Evolutionary conservation across 805 yeast species (phyloP).

Genomic region (Candida arabinofermentans): DNA sequence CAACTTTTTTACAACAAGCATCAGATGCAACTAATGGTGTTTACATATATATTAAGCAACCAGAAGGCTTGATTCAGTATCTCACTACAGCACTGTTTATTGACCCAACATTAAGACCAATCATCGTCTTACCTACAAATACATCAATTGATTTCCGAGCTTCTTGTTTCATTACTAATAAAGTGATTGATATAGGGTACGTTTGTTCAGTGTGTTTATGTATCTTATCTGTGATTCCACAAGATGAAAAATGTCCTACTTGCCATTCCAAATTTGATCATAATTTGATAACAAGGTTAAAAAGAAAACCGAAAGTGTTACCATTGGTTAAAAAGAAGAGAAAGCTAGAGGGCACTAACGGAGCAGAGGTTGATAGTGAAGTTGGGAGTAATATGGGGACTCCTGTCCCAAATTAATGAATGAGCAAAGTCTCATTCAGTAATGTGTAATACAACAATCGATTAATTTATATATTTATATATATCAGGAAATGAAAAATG

Average conservation of each 20-base stretch:
- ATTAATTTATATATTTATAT: not conserved
- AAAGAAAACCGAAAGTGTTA: conserved; percentile 47
- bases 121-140: conserved; percentile 75
- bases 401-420: not conserved
- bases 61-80: conserved; percentile 79
- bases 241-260: conserved; percentile 70
- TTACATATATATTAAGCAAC: conserved; percentile 63
- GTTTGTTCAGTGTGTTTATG: conserved; percentile 95
- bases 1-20: conserved; percentile 91
- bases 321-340: conserved; percentile 28
- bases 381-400: not conserved
- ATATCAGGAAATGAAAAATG: too few relatives aligned
- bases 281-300: conserved; percentile 52
- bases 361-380: conserved; percentile 2
- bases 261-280: conserved; percentile 78
- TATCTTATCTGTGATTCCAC: conserved; percentile 67
- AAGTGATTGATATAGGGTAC: conserved; percentile 86
- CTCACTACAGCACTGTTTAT: conserved; percentile 77
- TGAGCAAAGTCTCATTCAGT: not conserved
- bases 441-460: too few relatives aligned
- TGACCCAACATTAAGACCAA: conserved; percentile 78
- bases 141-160: conserved; percentile 90
- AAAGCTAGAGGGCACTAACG: conserved; percentile 6
- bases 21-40: conserved; percentile 93
- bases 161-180: conserved; percentile 88